Percentiles rank a stretch among this genome's conserved stretches.
phyloP scores from a whole-genome alignment of 2,329 filamentous ascomycete species.

The Diplocarpon rosae region DNA sequence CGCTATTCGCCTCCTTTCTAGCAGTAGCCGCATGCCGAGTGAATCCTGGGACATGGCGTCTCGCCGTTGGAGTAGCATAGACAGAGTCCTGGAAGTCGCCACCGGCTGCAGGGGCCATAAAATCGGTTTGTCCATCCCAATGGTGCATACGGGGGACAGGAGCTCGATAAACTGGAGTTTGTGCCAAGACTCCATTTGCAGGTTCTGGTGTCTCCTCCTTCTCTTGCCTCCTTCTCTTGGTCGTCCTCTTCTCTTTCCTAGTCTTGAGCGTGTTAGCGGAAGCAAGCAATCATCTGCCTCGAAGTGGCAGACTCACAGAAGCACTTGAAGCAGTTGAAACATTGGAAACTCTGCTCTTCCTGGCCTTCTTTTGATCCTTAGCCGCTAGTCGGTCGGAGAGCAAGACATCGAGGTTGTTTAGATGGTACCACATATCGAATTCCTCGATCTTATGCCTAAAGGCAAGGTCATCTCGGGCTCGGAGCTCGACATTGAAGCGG shows the following conservation, averaged over 20 bases:
- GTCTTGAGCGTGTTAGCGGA: not conserved
- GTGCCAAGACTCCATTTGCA: conserved; percentile 1
- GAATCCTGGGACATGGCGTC: conserved; percentile 20
- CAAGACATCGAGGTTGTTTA: conserved; percentile 58
- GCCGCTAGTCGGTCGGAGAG: conserved; percentile 67
- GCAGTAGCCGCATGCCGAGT: conserved; percentile 8
- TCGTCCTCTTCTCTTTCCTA: conserved; percentile 1
- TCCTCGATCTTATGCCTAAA: conserved; percentile 50
- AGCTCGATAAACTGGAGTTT: conserved; percentile 20
- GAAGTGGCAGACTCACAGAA: conserved; percentile 8
- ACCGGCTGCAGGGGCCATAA: conserved; percentile 4
- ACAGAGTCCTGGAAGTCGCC: conserved; percentile 16
- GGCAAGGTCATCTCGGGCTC: conserved; percentile 53
- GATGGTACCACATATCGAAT: conserved; percentile 71
- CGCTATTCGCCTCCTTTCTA: conserved; percentile 11
- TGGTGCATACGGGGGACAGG: conserved; percentile 26
- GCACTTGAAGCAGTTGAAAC: not conserved
- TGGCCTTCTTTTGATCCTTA: conserved; percentile 58
- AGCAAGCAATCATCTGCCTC: no score
- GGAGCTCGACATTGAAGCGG: conserved; percentile 71
- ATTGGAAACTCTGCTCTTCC: conserved; percentile 12
- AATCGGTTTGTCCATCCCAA: conserved; percentile 13
- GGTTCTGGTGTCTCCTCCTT: conserved; percentile 6
- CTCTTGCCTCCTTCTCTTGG: conserved; percentile 9
- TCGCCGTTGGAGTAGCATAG: conserved; percentile 23